Conservation (phyloP, 352 stramenopile species). For the Globisporangium recalcitrans region DNA sequence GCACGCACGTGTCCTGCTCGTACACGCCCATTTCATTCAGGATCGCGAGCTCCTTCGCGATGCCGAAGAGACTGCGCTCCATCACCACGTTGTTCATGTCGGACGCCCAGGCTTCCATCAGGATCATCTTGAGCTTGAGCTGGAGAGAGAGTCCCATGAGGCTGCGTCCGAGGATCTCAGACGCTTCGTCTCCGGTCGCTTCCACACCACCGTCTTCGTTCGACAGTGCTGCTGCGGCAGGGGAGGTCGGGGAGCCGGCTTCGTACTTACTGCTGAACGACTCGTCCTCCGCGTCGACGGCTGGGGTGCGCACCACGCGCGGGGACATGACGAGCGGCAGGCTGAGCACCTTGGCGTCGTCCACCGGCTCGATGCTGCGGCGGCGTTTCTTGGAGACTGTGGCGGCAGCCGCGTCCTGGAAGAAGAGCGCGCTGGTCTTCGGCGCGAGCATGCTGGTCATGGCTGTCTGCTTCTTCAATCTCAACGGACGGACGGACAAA, state of each 20-base stretch:
- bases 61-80: constrained; percentile 76
- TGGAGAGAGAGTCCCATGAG: constrained; percentile 77
- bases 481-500: background rate
- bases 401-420: constrained; percentile 20
- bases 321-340: constrained; percentile 40
- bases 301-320: constrained; percentile 21
- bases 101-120: constrained; percentile 76
- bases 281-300: constrained; percentile 17
- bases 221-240: constrained; percentile 9
- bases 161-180: constrained; percentile 41
- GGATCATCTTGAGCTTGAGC: constrained; percentile 83
- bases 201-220: constrained; percentile 13
- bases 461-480: background rate
- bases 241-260: constrained; percentile 11
- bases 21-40: constrained; percentile 73
- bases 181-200: constrained; percentile 22
- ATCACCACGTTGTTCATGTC: constrained; percentile 87
- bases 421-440: constrained; percentile 19
- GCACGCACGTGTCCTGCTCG: constrained; percentile 68
- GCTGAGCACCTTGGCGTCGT: constrained; percentile 48
- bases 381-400: constrained; percentile 50
- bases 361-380: constrained; percentile 57
- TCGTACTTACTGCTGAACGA: constrained; percentile 19
- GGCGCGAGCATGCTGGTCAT: constrained; percentile 48
- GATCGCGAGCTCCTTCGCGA: constrained; percentile 77